Evolutionary conservation across 331 rosid genomes (phyloP).

Genomic region (Malus hybrid): DNA sequence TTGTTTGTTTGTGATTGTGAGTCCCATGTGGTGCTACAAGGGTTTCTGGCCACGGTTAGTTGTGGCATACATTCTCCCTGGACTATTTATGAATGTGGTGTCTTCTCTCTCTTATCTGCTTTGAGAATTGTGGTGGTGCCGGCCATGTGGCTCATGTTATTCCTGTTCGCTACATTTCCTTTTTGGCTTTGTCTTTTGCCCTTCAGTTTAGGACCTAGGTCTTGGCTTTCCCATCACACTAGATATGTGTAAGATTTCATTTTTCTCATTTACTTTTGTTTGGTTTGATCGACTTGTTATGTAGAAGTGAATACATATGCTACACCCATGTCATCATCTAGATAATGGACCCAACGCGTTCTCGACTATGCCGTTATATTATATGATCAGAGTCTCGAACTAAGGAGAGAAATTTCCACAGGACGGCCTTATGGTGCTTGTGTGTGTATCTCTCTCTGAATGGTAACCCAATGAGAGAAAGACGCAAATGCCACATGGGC

Average conservation of each 20-base stretch:
- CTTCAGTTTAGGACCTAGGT: background rate
- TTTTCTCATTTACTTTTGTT: background rate
- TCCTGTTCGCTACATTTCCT: background rate
- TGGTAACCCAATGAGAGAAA: background rate
- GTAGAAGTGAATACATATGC: background rate
- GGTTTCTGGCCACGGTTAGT: background rate
- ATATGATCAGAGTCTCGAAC: background rate
- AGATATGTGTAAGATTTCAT: background rate
- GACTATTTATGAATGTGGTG: background rate
- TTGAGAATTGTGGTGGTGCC: background rate
- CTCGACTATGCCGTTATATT: background rate
- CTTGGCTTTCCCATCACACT: background rate
- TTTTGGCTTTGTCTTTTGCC: background rate
- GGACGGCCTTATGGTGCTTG: background rate
- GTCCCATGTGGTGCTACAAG: background rate
- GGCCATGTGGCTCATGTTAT: slow-evolving; percentile 11
- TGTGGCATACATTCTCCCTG: background rate
- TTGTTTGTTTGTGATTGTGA: background rate
- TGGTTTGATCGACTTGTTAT: background rate
- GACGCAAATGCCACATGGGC: background rate
- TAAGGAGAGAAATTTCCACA: background rate
- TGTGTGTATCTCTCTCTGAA: background rate
- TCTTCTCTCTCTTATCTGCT: background rate
- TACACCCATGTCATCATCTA: background rate
- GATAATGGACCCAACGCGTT: background rate